Base-by-base conservation (phyloP, 148 eudicot species). In the Limonium bicolor region DNA sequence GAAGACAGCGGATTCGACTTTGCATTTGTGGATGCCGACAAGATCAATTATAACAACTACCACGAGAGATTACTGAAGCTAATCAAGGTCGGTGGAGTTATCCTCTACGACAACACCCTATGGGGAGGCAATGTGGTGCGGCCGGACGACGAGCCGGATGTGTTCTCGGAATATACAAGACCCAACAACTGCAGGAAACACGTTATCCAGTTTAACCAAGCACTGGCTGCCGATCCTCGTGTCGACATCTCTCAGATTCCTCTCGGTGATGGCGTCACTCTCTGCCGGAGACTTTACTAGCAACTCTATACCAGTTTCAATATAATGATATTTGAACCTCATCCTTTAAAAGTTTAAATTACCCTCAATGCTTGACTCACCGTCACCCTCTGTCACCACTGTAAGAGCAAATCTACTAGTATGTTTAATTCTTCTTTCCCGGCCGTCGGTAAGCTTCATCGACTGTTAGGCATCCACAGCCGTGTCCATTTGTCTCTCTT, bases 21-120 rank as follows among this genome's bases (percentile, higher is more conserved):
- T 31, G 48, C 60, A 38, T 66, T 59, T 12, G 70, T 66, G 49
- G 70, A 66, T 26, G 70, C 70, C 7, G 70, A 66, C 21, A 66
- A 66, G 41, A 48, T 34, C 32, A 66, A 66, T 44, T 59, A 60
- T 5, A 6, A 48, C 3, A 66, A 55, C 48, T 66, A 66, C 62
- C 62, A 55, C 43, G 45, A 60, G 54, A 54, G 65, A 41, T 16
- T 66, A 24, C 14, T 66, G 36, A 58, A 50, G 33, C 32, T 60
- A 27, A 54, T 66, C 0, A 60, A 66, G 50, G 57, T 66, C 7
- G 66, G 71, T 8, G 71, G 71, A 18, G 29, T 66, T 17, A 60
- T 66, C 10, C 48, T 59, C 10, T 60, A 60, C 27, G 71, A 60
- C 57, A 66, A 66, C 62, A 66, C 71, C 46, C 46, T 66, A 10